Percentiles rank a stretch among this genome's conserved stretches.
phyloP scores from a whole-genome alignment of 345 rosid species.

The Geranium rotundifolium region DNA sequence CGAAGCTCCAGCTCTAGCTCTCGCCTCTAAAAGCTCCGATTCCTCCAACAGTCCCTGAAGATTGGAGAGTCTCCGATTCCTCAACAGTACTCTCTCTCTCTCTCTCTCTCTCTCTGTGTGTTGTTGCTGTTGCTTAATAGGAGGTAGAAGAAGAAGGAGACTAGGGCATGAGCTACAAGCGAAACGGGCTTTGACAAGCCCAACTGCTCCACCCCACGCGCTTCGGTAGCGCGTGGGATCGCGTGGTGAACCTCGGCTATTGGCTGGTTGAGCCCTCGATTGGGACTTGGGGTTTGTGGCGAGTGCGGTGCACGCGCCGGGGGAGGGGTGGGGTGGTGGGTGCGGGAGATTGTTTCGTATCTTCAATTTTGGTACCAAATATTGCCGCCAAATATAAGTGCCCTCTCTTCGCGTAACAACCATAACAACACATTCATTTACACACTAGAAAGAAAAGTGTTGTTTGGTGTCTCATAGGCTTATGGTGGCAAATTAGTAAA shows the following conservation, averaged over 20 bases:
- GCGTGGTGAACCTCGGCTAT: not conserved
- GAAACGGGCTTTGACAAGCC: not conserved
- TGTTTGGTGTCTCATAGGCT: not conserved
- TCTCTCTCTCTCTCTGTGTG: not conserved
- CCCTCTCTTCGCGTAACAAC: not conserved
- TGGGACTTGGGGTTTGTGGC: not conserved
- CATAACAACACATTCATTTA: not conserved
- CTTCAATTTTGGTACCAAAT: not conserved
- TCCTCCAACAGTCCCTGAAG: not conserved
- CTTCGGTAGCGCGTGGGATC: not conserved
- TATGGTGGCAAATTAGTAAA: not conserved
- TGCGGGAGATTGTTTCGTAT: not conserved
- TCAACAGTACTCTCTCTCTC: not conserved
- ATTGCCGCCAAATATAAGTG: not conserved
- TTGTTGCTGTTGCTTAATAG: not conserved
- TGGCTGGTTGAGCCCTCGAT: not conserved
- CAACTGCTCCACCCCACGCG: not conserved
- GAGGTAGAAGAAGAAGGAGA: not conserved
- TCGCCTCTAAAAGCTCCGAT: not conserved
- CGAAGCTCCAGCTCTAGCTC: not conserved
- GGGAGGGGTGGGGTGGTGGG: not conserved
- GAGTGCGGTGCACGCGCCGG: not conserved
- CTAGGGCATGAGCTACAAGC: not conserved
- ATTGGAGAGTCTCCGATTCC: not conserved
- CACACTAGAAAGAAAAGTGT: not conserved